Conservation (phyloP, 495 filamentous ascomycete genomes). For the Chaetomidium leptoderma region DNA sequence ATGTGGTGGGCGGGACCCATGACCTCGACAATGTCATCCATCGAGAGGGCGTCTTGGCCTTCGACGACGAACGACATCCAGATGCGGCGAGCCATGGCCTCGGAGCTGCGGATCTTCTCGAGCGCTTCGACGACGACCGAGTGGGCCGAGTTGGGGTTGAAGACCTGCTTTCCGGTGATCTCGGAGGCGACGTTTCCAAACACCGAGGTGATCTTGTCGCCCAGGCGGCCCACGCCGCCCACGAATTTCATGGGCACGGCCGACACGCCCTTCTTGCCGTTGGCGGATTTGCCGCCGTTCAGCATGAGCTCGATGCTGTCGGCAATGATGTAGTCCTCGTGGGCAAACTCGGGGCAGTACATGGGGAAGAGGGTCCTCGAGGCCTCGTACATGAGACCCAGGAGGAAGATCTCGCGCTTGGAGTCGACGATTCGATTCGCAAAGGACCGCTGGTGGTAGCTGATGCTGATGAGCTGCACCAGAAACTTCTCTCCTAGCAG, state of each 20-base stretch:
- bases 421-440: slow-evolving; percentile 79
- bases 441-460: slow-evolving; percentile 93
- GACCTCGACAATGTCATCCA: slow-evolving; percentile 82
- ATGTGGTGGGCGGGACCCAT: slow-evolving; percentile 65
- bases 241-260: slow-evolving; percentile 74
- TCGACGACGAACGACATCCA: slow-evolving; percentile 99
- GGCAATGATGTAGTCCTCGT: slow-evolving; percentile 87
- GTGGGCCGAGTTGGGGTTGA: slow-evolving; percentile 84
- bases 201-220: slow-evolving; percentile 83
- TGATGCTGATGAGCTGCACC: slow-evolving; percentile 88
- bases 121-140: slow-evolving; percentile 84
- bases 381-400: slow-evolving; percentile 83
- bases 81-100: slow-evolving; percentile 83
- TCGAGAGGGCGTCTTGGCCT: slow-evolving; percentile 70
- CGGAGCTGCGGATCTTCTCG: slow-evolving; percentile 73
- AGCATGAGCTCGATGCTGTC: slow-evolving; percentile 61
- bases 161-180: slow-evolving; percentile 89
- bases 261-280: slow-evolving; percentile 51
- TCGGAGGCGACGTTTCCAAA: slow-evolving; percentile 95
- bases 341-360: slow-evolving; percentile 83
- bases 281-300: slow-evolving; percentile 43
- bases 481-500: slow-evolving; percentile 76
- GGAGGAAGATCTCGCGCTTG: slow-evolving; percentile 74
- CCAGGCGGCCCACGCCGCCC: slow-evolving; percentile 71
- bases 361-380: slow-evolving; percentile 82